phyloP scores from a whole-genome alignment of 2,329 filamentous ascomycete genomes.

The Penicillium hesseltinei region DNA sequence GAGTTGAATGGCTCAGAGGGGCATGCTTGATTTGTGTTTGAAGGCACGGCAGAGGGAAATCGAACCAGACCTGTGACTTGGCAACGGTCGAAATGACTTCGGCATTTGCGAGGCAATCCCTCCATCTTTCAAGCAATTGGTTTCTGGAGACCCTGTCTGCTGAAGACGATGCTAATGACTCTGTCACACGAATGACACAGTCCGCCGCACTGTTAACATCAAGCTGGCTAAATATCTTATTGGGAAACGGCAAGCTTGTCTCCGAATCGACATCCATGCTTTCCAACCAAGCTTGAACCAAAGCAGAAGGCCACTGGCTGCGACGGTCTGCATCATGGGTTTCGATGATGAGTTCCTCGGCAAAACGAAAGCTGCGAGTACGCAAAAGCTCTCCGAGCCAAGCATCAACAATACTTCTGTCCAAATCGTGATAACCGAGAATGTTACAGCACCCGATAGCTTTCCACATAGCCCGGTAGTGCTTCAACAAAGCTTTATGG shows the following conservation, averaged over 20 bases:
- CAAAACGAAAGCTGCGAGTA: slow-evolving; percentile 21
- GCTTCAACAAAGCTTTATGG: slow-evolving; percentile 18
- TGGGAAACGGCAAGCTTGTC: slow-evolving; percentile 14
- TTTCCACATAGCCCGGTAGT: slow-evolving; percentile 37
- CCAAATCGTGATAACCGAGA: slow-evolving; percentile 34
- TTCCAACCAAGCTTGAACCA: slow-evolving; percentile 31
- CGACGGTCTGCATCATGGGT: slow-evolving; percentile 21
- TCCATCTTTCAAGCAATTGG: slow-evolving; percentile 33
- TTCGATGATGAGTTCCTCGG: slow-evolving; percentile 32
- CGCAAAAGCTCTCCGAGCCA: slow-evolving; percentile 35
- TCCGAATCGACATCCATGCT: slow-evolving; percentile 7
- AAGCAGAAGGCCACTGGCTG: slow-evolving; percentile 25
- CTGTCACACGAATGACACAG: slow-evolving; percentile 35
- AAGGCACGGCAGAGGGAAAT: slow-evolving; percentile 19
- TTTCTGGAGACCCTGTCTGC: slow-evolving; percentile 15
- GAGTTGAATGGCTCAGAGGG: slow-evolving; percentile 8
- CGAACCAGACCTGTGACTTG: slow-evolving; percentile 27
- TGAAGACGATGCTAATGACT: slow-evolving; percentile 28
- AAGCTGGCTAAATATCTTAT: slow-evolving; percentile 24
- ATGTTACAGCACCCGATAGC: slow-evolving; percentile 38
- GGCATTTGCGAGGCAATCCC: slow-evolving; percentile 25
- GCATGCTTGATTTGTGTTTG: slow-evolving; percentile 1
- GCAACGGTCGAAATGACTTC: slow-evolving; percentile 22
- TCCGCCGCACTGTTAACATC: slow-evolving; percentile 25
- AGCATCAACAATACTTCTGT: slow-evolving; percentile 25